Evolutionary conservation across 1,284 basidiomycete genomes (phyloP).

Genomic region (Trichosporon sp.): DNA sequence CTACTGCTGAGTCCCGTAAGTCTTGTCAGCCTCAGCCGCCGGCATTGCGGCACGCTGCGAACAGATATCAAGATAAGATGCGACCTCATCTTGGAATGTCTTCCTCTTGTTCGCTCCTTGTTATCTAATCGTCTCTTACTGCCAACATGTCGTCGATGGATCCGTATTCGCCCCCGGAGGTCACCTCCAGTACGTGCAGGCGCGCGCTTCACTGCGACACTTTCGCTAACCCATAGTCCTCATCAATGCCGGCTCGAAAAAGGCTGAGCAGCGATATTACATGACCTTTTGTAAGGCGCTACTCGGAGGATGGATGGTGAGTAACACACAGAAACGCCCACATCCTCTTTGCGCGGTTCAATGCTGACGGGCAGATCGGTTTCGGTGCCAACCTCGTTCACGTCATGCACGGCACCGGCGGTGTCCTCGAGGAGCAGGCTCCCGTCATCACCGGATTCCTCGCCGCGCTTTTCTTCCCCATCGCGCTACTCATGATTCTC

Average conservation of each 20-base stretch:
- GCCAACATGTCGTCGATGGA: not conserved
- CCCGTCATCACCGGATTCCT: constrained; percentile 23
- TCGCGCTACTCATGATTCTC: constrained; percentile 27
- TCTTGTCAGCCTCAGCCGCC: not conserved
- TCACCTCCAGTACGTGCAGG: constrained; percentile 11
- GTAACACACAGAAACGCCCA: no score
- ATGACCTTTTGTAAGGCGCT: constrained; percentile 25
- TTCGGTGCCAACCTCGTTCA: constrained; percentile 26
- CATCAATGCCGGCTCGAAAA: constrained; percentile 19
- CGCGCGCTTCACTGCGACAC: no score
- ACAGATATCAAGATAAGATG: no score
- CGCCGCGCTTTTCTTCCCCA: constrained; percentile 24
- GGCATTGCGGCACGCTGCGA: not conserved
- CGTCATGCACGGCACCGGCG: constrained; percentile 19
- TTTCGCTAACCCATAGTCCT: constrained; percentile 13
- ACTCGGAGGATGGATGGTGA: constrained; percentile 26
- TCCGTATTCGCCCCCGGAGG: constrained; percentile 17
- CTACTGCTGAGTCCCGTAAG: not conserved
- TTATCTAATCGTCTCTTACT: no score
- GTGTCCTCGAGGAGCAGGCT: constrained; percentile 16
- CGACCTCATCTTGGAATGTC: no score
- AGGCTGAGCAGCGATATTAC: constrained; percentile 21
- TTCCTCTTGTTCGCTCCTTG: no score
- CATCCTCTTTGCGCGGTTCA: not conserved
- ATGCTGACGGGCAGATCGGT: constrained; percentile 5